Evolutionary conservation across 805 yeast genomes (phyloP).

Genomic region (Metschnikowia henanensis): DNA sequence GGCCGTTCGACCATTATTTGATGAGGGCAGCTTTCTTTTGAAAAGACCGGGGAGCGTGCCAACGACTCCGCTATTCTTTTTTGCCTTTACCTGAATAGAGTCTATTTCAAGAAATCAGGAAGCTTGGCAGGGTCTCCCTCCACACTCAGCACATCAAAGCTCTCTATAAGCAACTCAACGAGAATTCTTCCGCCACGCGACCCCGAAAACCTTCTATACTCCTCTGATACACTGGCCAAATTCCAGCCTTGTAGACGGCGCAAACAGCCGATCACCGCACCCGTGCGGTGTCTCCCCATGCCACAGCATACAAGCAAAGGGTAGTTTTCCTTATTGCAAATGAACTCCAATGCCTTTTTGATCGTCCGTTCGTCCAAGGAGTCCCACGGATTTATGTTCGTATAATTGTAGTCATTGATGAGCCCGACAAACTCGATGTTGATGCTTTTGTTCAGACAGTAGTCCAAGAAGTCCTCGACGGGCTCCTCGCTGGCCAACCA

Average conservation of each 20-base stretch:
- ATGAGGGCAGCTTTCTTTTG: too few relatives aligned
- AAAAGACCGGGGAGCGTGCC: too few relatives aligned
- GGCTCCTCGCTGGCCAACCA: constrained; percentile 99
- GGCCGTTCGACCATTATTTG: too few relatives aligned
- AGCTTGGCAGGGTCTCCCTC: constrained; percentile 31
- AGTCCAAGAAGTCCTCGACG: constrained; percentile 79
- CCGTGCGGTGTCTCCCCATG: constrained; percentile 98
- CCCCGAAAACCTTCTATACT: constrained; percentile 91
- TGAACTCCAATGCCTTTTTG: constrained; percentile 72
- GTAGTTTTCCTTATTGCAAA: constrained; percentile 69
- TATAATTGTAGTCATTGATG: constrained; percentile 58
- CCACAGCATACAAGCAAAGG: constrained; percentile 95
- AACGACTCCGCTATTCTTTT: too few relatives aligned
- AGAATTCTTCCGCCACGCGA: constrained; percentile 88
- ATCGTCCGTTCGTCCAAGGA: constrained; percentile 84
- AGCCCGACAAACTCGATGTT: constrained; percentile 81
- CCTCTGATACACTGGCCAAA: constrained; percentile 86
- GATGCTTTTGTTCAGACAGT: constrained; percentile 71
- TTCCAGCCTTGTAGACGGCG: constrained; percentile 97
- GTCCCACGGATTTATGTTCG: constrained; percentile 88
- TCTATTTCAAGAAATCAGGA: constrained; percentile 32
- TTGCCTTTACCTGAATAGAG: not conserved
- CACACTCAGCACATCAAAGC: constrained; percentile 39
- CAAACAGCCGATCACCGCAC: constrained; percentile 93
- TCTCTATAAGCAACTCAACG: constrained; percentile 86